phyloP scores from a whole-genome alignment of 2,329 filamentous ascomycete genomes.

The Colletotrichum tanaceti region DNA sequence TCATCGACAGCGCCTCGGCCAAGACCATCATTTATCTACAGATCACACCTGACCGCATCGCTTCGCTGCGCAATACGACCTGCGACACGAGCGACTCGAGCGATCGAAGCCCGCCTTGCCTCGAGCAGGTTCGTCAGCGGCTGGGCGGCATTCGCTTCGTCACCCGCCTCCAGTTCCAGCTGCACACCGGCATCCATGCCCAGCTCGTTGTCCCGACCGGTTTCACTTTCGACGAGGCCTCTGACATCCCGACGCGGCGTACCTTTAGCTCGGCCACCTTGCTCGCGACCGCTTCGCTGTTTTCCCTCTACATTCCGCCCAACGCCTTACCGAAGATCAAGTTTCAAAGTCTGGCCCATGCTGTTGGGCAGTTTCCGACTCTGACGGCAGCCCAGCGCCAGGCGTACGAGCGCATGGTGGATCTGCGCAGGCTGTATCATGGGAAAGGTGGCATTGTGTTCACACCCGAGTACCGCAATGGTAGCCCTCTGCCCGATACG shows the following conservation, averaged over 20 bases:
- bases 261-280: neutral
- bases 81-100: neutral
- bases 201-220: slow-evolving; percentile 14
- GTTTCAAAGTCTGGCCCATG: neutral
- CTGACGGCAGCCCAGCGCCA: slow-evolving; percentile 16
- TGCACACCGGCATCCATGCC: slow-evolving; percentile 4
- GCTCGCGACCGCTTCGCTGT: slow-evolving; percentile 8
- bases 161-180: slow-evolving; percentile 22
- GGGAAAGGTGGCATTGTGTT: slow-evolving; percentile 20
- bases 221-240: neutral
- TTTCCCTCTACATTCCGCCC: slow-evolving; percentile 16
- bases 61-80: neutral
- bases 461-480: neutral
- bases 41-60: neutral
- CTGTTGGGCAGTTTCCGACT: slow-evolving; percentile 5
- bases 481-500: neutral
- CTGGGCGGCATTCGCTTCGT: slow-evolving; percentile 6
- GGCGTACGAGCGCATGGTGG: slow-evolving; percentile 14
- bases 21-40: slow-evolving; percentile 3
- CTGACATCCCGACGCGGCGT: neutral
- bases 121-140: neutral
- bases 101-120: neutral
- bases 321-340: neutral
- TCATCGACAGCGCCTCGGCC: neutral
- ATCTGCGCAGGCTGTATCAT: slow-evolving; percentile 20